Evolutionary conservation across 148 eudicot genomes (phyloP).

Genomic region (Silene latifolia): DNA sequence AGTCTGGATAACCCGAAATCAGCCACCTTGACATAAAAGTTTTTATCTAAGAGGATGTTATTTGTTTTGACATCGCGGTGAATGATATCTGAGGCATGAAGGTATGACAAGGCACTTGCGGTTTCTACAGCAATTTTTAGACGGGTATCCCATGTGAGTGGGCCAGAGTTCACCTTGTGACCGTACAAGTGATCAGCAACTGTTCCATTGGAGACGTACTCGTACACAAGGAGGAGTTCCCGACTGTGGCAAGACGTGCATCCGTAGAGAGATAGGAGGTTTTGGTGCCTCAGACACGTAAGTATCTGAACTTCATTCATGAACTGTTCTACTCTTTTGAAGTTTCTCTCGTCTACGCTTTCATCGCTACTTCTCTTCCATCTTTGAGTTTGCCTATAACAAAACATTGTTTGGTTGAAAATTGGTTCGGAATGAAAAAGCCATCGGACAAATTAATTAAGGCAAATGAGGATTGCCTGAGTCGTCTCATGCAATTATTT

Average conservation of each 20-base stretch:
- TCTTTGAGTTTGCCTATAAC: constrained; percentile 44
- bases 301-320: constrained; percentile 52
- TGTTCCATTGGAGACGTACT: constrained; percentile 53
- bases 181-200: constrained; percentile 61
- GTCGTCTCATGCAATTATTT: too few relatives aligned
- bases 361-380: constrained; percentile 56
- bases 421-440: too few relatives aligned
- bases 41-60: constrained; percentile 37
- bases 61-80: constrained; percentile 39
- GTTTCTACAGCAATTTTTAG: constrained; percentile 54
- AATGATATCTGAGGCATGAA: constrained; percentile 47
- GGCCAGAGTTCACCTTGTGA: constrained; percentile 11
- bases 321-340: constrained; percentile 41
- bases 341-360: constrained; percentile 47
- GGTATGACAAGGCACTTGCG: constrained; percentile 51
- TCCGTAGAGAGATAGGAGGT: constrained; percentile 53
- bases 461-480: too few relatives aligned
- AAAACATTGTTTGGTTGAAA: background rate
- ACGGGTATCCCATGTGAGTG: constrained; percentile 44
- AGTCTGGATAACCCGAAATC: constrained; percentile 67
- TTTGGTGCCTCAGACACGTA: constrained; percentile 41
- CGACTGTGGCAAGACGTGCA: constrained; percentile 51
- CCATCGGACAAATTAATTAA: too few relatives aligned
- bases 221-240: constrained; percentile 56
- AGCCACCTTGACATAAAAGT: constrained; percentile 55